These are phyloP conservation scores for Globomyces sp. DNA, from an alignment of 371 early-diverging fungal genomes.

Conservation along the genomic window DNA sequence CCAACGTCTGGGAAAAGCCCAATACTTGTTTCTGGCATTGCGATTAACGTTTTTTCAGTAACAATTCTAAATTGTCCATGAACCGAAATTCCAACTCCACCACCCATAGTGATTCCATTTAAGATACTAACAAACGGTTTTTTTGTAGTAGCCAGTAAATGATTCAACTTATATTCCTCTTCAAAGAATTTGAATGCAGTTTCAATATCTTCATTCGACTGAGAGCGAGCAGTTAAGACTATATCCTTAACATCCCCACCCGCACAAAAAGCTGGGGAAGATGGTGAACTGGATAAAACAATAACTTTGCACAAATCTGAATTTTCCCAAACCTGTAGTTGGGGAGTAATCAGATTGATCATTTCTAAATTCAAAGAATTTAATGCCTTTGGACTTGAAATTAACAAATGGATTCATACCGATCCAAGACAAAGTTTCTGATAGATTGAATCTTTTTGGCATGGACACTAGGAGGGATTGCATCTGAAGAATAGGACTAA, in stretches of 20 bases:
- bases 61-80: constrained; percentile 95
- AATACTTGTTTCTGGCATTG: constrained; percentile 88
- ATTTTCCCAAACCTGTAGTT: constrained; percentile 88
- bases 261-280: constrained; percentile 85
- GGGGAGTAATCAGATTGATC: constrained; percentile 78
- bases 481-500: no score
- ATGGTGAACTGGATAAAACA: constrained; percentile 73
- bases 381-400: constrained; percentile 61
- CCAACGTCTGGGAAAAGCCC: constrained; percentile 96
- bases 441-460: constrained; percentile 14
- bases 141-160: constrained; percentile 79
- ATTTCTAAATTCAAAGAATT: constrained; percentile 88
- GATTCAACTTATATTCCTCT: constrained; percentile 88
- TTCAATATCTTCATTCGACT: constrained; percentile 45
- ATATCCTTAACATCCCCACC: constrained; percentile 93
- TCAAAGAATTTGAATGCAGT: constrained; percentile 77
- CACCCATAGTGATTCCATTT: constrained; percentile 96
- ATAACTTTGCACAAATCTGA: constrained; percentile 87
- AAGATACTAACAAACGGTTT: constrained; percentile 89
- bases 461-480: constrained; percentile 8
- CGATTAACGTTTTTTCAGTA: constrained; percentile 87
- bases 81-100: constrained; percentile 91
- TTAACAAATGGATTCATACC: neutral
- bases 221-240: constrained; percentile 29
- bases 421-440: constrained; percentile 18